Conservation (phyloP, 2,329 filamentous ascomycete genomes). For the Sporothrix luriei region DNA sequence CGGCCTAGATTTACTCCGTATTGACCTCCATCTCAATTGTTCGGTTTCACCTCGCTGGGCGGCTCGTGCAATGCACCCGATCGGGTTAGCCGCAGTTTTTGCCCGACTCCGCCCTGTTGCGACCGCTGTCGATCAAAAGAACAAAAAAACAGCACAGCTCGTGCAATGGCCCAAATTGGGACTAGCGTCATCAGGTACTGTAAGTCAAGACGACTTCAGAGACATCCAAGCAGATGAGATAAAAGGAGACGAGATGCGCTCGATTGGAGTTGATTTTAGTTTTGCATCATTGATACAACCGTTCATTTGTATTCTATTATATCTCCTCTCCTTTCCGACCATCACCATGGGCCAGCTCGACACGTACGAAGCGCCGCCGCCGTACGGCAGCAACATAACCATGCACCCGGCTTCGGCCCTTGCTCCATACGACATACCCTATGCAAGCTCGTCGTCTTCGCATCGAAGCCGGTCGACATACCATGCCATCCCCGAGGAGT, state of each 20-base stretch:
- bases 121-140: background rate
- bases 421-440: background rate
- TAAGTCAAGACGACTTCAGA: background rate
- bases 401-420: background rate
- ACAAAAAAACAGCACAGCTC: background rate
- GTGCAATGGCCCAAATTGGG: constrained; percentile 12
- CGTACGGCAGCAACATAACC: background rate
- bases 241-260: background rate
- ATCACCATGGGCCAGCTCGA: background rate
- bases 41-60: background rate
- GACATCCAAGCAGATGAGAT: background rate
- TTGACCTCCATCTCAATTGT: no score
- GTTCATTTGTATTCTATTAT: background rate
- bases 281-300: background rate
- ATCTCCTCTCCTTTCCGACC: background rate
- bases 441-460: background rate
- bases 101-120: background rate
- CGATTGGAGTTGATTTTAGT: background rate
- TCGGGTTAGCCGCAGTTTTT: background rate
- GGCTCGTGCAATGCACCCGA: constrained; percentile 6
- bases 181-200: background rate
- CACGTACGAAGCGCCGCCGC: background rate
- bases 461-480: background rate
- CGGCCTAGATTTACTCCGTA: no score
- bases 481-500: background rate